These are phyloP conservation scores for Acorus calamus DNA, from an alignment of 106 monocot genomes.

Conservation along the genomic window DNA sequence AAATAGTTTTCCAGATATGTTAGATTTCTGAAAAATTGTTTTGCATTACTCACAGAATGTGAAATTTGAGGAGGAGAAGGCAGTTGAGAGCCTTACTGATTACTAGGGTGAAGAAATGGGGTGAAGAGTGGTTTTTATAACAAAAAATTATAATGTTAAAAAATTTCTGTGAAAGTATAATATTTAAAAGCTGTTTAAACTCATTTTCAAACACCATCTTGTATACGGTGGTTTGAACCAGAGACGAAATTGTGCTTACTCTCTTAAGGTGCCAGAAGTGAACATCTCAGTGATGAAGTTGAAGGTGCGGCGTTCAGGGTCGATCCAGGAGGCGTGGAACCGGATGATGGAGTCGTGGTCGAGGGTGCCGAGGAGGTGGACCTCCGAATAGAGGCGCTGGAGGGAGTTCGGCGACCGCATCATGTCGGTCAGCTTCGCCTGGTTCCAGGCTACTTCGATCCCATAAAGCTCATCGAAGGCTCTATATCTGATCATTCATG, in stretches of 20 bases:
- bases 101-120: no score
- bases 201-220: no score
- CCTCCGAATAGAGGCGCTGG: slow-evolving; percentile 86
- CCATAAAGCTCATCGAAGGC: slow-evolving; percentile 86
- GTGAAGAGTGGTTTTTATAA: no score
- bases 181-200: no score
- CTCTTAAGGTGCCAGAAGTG: slow-evolving; percentile 91
- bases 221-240: no score
- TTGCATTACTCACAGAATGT: no score
- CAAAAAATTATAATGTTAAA: no score
- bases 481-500: slow-evolving; percentile 39
- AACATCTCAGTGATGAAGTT: slow-evolving; percentile 99
- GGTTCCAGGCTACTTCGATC: slow-evolving; percentile 94
- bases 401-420: slow-evolving; percentile 63
- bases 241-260: slow-evolving; percentile 21
- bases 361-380: slow-evolving; percentile 74
- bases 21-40: no score
- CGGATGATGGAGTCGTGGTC: slow-evolving; percentile 72
- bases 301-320: slow-evolving; percentile 50
- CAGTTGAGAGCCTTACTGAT: no score
- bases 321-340: slow-evolving; percentile 82
- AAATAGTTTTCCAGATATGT: no score
- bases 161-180: no score
- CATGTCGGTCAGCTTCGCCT: slow-evolving; percentile 58
- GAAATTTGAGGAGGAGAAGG: no score